Base-by-base conservation (phyloP, 352 stramenopile genomes). In the Pythium vanterpoolii region DNA sequence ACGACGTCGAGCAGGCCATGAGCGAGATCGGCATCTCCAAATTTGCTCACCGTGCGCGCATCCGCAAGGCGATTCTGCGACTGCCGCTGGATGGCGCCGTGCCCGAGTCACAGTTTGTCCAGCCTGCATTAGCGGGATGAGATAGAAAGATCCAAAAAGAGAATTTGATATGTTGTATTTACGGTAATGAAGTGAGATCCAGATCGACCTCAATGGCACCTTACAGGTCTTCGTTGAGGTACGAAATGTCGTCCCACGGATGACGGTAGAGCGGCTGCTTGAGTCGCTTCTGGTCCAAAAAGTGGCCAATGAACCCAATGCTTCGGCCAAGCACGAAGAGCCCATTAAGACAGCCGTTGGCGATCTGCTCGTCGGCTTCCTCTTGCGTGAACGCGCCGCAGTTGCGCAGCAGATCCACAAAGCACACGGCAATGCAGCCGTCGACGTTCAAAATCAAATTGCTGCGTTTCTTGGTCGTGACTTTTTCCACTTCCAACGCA, bases 371-470 rank as follows among this genome's bases (percentile, higher is more conserved):
- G 72, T 98, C 91, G 51, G 92, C 93, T 69, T 97, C 89, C 56
- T 96, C 89, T 33, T 81, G 65, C 31, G 87, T 95, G 76, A 97
- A 96, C 44, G 89, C 85, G 27, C 88, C 88, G 55, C 86, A 97
- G 64, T 89, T 89, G 56, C 95, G 89, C 54, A 99, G 76, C 74
- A 99, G 68, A 68, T 99, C 96, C 34, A 99, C 95, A 72, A 99
- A 99, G 76, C 92, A 98, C 28, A 96, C 94, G 40, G 94, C 96
- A 61, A 99, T 98, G 60, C 93, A 98, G 45, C 95, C 96, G 68
- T 99, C 96, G 28, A 99, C 96, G 77, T 99, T 98, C 21, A 99
- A 76, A 68, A 99, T 98, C n/a, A 99, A 72, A 69, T 96, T 98
- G 63, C 91, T 94, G 69, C 90, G 94, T 80, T 99, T 99, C 79